Percentiles rank a stretch among this genome's conserved stretches.
These are phyloP conservation scores for Pseudoscleropodium purum DNA, from an alignment of 225 moss, liverwort and hornwort genomes.

Conservation along the genomic window DNA sequence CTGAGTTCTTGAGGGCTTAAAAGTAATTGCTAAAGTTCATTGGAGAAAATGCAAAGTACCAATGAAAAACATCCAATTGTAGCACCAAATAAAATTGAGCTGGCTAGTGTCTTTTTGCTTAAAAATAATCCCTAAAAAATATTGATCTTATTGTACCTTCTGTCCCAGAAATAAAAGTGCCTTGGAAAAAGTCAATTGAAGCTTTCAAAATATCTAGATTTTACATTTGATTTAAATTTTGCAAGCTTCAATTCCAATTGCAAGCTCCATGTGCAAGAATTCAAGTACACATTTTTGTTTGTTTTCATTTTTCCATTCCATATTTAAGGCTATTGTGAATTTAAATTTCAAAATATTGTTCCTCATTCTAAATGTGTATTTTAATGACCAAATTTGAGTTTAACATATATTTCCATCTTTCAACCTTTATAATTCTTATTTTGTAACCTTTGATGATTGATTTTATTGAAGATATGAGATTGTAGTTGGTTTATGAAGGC, in stretches of 20 bases:
- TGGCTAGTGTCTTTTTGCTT: too few relatives aligned
- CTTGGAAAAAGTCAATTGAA: too few relatives aligned
- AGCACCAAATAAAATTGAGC: not conserved
- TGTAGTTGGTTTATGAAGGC: not conserved
- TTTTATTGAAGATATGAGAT: not conserved
- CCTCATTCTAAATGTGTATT: not conserved
- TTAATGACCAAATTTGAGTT: not conserved
- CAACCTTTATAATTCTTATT: not conserved
- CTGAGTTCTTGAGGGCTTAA: not conserved
- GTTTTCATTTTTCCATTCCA: not conserved
- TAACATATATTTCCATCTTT: not conserved
- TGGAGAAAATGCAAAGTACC: not conserved
- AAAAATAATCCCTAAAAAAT: too few relatives aligned
- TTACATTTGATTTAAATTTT: not conserved
- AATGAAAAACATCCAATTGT: not conserved
- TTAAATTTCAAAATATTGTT: not conserved
- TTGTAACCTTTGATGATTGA: fast-evolving
- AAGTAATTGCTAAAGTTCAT: not conserved
- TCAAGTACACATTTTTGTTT: not conserved
- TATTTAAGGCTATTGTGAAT: too few relatives aligned
- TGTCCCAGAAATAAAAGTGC: too few relatives aligned
- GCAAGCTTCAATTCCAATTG: not conserved
- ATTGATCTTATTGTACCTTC: too few relatives aligned
- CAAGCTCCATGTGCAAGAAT: not conserved
- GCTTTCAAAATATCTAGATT: not conserved